Base-by-base conservation (phyloP, 78 protist species). In the Pelomyxa schiedti region DNA sequence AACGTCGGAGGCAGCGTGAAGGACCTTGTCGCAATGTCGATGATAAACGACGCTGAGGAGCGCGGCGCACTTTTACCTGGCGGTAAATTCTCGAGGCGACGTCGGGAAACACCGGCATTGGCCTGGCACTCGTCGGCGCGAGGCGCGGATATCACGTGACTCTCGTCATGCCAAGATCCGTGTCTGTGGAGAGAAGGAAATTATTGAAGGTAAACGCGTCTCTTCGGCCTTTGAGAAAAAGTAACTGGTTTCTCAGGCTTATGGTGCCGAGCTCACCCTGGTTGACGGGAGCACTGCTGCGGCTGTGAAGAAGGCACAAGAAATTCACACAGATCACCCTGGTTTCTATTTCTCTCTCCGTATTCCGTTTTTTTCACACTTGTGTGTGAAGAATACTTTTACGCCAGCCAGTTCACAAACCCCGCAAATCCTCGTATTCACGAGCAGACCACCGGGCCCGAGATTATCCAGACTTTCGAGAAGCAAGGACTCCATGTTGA, bases 1-100 rank as follows among this genome's bases (percentile, higher is more conserved):
- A 97, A 97, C 77, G 91, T 98, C 26, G 98, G 98, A 8, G 95
- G 96, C 24, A 84, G 93, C 6, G 96, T 95, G 32, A 97, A 97
- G 90, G 97, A 93, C 69, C 72, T 95, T 40, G 93, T 93, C 66
- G 96, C 93, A 5, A 9, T 30, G 41, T 86, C 93, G 84, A 92
- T 89, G 97, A 71, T 92, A 38, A 29, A 71, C 35, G 99, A 94
- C 72, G 93, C 95, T 0, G 94, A 87, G 81, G 58, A 65, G 40
- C 67, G 64, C 28, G 99, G 99, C 9, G 39, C 82, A 30, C 87
- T 94, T 72, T 66, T 69, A 68, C 86, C 87, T 22, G 98, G 98
- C 29, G 94, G 88, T 78, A 91, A 0, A 42, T 95, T 58, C 91
- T 94, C 68, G 98, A 95, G 84, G 96, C 98, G 70, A 95, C 98